phyloP scores from a whole-genome alignment of 1,284 basidiomycete genomes.

The Ustilago nuda region DNA sequence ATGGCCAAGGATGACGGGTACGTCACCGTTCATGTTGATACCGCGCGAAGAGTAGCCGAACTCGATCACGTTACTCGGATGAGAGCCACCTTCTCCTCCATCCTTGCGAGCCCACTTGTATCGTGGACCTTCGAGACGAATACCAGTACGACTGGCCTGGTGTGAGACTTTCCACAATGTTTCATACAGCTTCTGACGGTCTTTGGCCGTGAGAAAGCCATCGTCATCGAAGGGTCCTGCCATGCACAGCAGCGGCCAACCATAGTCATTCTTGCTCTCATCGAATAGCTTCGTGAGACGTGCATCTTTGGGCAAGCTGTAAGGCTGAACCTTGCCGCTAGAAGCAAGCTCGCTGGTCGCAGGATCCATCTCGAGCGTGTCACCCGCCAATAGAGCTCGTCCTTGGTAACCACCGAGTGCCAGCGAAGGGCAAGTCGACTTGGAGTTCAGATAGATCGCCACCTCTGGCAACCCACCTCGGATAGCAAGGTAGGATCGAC shows the following conservation, averaged over 20 bases:
- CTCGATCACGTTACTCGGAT: slow-evolving; percentile 79
- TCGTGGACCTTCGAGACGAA: slow-evolving; percentile 62
- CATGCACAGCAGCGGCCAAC: slow-evolving; percentile 75
- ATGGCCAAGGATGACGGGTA: slow-evolving; percentile 76
- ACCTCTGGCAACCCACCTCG: slow-evolving; percentile 76
- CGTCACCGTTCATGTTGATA: slow-evolving; percentile 78
- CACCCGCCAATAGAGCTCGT: slow-evolving; percentile 72
- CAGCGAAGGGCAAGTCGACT: slow-evolving; percentile 63
- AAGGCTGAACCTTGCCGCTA: slow-evolving; percentile 8
- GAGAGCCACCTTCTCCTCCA: slow-evolving; percentile 79
- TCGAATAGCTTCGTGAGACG: slow-evolving; percentile 15
- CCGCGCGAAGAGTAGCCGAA: slow-evolving; percentile 77
- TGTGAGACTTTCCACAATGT: slow-evolving; percentile 27
- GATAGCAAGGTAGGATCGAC: slow-evolving; percentile 75
- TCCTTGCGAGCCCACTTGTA: slow-evolving; percentile 74
- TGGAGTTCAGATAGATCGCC: slow-evolving; percentile 74
- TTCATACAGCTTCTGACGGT: slow-evolving; percentile 23
- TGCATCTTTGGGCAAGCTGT: slow-evolving; percentile 4
- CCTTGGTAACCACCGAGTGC: slow-evolving; percentile 70
- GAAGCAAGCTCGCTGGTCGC: slow-evolving; percentile 13
- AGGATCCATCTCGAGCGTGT: slow-evolving; percentile 39
- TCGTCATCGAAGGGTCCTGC: slow-evolving; percentile 77
- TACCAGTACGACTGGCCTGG: slow-evolving; percentile 69
- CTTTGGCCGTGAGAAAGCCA: slow-evolving; percentile 73
- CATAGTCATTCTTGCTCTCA: slow-evolving; percentile 11